Base-by-base conservation (phyloP, 176 grass and related monocot species). In the Typha latifolia region DNA sequence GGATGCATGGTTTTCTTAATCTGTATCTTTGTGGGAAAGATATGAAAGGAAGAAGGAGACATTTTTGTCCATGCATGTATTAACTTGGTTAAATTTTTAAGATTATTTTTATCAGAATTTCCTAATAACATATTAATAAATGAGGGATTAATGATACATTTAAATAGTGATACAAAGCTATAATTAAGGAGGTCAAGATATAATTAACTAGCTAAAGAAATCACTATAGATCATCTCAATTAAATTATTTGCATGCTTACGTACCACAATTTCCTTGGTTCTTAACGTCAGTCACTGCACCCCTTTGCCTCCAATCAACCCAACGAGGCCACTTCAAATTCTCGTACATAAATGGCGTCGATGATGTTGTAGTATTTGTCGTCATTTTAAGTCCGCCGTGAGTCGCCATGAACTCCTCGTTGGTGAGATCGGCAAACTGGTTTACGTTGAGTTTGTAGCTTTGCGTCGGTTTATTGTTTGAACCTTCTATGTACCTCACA, bases 381-480 rank as follows among this genome's bases (percentile, higher is more conserved):
- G 51, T 18, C 5, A 37, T 37, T 4, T 14, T 14, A 55, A 16
- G 12, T 55, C 51, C 51, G 14, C 51, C 15, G 13, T 55, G 14
- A 18, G 51, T 68, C 3, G 3, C 20, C 1, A 4, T 24, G 19
- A 75, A 52, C 12, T 75, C 72, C 23, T 75, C 61, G 20, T 75
- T 50, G 0, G 72, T 66, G 12, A 75, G 37, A n/a, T 75, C 72
- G 0, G 72, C 34, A 12, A 75, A 75, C 2, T 65, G 14, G 12
- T 51, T 75, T 14, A 75, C 2, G 18, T n/a, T 15, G 12, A 78
- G 7, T 0, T 3, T 70, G 8, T 78, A 78, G 16, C 29, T 48
- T 23, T 57, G 64, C 14, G 11, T 13, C 0, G 20, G 15, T 29
- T 51, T 0, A 11, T 21, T 37, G 4, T 70, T 78, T 2, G 62